phyloP scores from a whole-genome alignment of 2,329 filamentous ascomycete species.

The Fusarium veterinarium region DNA sequence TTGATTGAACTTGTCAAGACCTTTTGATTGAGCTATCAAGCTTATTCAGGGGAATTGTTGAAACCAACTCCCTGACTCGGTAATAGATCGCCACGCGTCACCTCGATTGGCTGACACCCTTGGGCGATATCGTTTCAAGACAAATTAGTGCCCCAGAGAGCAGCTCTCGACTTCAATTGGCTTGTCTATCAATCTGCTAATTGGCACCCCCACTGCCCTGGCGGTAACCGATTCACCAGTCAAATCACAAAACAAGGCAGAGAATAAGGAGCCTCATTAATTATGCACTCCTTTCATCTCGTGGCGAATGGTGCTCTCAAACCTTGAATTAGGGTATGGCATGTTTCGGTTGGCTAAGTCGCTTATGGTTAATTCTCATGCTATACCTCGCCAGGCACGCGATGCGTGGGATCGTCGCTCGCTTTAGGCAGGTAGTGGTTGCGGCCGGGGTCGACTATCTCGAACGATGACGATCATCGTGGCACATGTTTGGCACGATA shows the following conservation, averaged over 20 bases:
- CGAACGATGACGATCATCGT: constrained; percentile 22
- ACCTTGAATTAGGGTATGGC: neutral
- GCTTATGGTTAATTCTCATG: constrained; percentile 22
- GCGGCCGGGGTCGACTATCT: constrained; percentile 23
- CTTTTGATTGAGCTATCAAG: constrained; percentile 27
- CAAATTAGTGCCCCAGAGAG: neutral
- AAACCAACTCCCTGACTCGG: constrained; percentile 31
- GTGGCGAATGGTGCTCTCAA: constrained; percentile 1
- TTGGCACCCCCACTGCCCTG: constrained; percentile 23
- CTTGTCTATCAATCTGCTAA: constrained; percentile 23
- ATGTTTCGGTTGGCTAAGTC: constrained; percentile 24
- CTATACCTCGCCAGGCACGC: constrained; percentile 27
- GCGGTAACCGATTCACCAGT: constrained; percentile 34
- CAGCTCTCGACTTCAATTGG: constrained; percentile 19
- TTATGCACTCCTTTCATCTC: constrained; percentile 33
- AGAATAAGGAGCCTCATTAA: constrained; percentile 13
- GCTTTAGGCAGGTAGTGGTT: constrained; percentile 37
- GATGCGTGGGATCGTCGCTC: constrained; percentile 23
- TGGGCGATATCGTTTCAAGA: constrained; percentile 27
- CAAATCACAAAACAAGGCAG: constrained; percentile 3
- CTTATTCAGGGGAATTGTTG: constrained; percentile 26
- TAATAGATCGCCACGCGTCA: constrained; percentile 25
- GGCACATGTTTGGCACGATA: constrained; percentile 31
- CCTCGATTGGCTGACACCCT: constrained; percentile 13
- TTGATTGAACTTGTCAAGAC: neutral